Evolutionary conservation across 495 filamentous ascomycete genomes (phyloP).

Genomic region (Penicillium mononematosum): DNA sequence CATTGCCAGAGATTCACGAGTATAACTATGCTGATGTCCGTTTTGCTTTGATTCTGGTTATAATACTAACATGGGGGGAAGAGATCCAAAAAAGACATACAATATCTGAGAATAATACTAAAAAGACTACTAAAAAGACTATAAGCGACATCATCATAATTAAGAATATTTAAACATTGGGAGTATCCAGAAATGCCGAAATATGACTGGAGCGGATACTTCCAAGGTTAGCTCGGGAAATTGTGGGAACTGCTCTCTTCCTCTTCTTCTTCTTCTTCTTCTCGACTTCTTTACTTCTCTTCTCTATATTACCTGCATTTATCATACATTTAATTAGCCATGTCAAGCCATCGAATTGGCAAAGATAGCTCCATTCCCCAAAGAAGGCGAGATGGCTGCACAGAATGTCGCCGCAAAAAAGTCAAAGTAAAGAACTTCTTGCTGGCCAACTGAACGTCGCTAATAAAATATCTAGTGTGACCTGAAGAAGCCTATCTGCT

Average conservation of each 20-base stretch:
- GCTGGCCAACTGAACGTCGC: neutral
- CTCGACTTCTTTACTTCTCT: neutral
- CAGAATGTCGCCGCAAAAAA: slow-evolving; percentile 37
- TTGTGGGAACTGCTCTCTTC: neutral
- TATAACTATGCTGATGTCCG: no score
- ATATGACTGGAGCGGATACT: neutral
- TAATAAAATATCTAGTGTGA: slow-evolving; percentile 24
- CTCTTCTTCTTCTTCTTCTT: neutral
- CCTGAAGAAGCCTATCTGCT: slow-evolving; percentile 28
- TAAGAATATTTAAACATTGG: neutral
- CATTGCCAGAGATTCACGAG: no score
- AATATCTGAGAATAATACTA: neutral
- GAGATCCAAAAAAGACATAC: no score
- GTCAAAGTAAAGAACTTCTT: slow-evolving; percentile 23
- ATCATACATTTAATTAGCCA: neutral
- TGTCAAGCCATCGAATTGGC: neutral
- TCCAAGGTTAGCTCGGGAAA: neutral
- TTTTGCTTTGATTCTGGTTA: no score
- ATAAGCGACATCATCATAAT: neutral
- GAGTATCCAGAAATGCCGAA: neutral
- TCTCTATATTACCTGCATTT: neutral
- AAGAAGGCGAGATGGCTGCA: slow-evolving; percentile 35
- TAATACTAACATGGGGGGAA: no score
- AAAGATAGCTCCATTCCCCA: neutral
- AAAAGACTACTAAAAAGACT: neutral